Percentiles rank a stretch among this genome's conserved stretches.
These are phyloP conservation scores for Nemophila menziesii DNA, from an alignment of 257 asterid genomes.

Conservation along the genomic window DNA sequence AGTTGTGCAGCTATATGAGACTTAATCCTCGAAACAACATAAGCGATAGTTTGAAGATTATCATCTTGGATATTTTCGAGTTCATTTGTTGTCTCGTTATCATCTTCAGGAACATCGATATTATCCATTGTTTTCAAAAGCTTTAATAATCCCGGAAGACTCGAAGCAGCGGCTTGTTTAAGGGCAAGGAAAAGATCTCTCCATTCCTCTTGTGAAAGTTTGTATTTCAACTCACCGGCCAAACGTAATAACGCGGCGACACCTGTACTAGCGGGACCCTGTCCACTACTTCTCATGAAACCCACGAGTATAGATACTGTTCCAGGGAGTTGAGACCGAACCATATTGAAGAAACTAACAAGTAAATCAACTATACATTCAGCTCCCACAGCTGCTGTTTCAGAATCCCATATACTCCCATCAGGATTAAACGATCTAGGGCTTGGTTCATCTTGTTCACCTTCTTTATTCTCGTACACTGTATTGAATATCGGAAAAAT, in stretches of 20 bases:
- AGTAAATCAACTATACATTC: slow-evolving; percentile 62
- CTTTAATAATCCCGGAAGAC: slow-evolving; percentile 47
- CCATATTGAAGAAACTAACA: slow-evolving; percentile 48
- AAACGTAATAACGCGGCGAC: slow-evolving; percentile 68
- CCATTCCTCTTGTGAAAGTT: slow-evolving; percentile 67
- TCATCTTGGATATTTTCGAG: slow-evolving; percentile 58
- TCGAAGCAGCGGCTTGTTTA: slow-evolving; percentile 52
- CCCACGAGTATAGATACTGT: slow-evolving; percentile 57
- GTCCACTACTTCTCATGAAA: slow-evolving; percentile 54
- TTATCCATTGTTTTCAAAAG: slow-evolving; percentile 60
- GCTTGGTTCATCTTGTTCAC: slow-evolving; percentile 28
- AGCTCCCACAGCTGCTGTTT: slow-evolving; percentile 59
- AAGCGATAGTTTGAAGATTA: slow-evolving; percentile 52
- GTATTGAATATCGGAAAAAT: slow-evolving; percentile 68
- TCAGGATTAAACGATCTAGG: slow-evolving; percentile 35
- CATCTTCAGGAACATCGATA: slow-evolving; percentile 45
- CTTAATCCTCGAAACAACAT: slow-evolving; percentile 71
- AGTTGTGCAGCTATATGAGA: slow-evolving; percentile 66
- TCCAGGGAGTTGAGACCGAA: slow-evolving; percentile 58
- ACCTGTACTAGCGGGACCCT: slow-evolving; percentile 71
- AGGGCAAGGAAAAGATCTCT: slow-evolving; percentile 44
- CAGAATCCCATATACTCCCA: slow-evolving; percentile 71
- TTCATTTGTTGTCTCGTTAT: slow-evolving; percentile 28
- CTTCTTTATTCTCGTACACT: slow-evolving; percentile 36
- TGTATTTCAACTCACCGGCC: slow-evolving; percentile 50